These are phyloP conservation scores for Chondrostereum purpureum DNA, from an alignment of 1,284 basidiomycete genomes.

Conservation along the genomic window DNA sequence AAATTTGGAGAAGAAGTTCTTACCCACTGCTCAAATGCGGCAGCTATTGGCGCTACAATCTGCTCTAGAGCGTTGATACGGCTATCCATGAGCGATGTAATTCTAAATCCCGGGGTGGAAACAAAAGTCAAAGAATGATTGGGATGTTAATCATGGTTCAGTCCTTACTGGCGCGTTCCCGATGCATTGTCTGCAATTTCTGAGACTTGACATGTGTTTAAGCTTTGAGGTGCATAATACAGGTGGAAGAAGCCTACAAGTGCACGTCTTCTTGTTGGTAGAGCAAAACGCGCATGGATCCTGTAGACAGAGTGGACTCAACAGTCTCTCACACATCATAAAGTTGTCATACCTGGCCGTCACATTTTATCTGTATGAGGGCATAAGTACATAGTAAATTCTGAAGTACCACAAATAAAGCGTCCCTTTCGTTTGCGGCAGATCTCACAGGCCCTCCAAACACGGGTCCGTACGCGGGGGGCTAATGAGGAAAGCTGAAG, in stretches of 20 bases:
- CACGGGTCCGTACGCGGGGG: conserved; percentile 8
- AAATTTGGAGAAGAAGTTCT: not conserved
- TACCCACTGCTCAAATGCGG: not conserved
- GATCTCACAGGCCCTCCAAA: conserved; percentile 17
- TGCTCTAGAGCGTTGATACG: not conserved
- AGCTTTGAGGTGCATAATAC: not conserved
- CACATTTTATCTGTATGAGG: conserved; percentile 14
- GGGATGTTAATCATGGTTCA: too few species aligned
- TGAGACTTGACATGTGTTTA: conserved; percentile 12
- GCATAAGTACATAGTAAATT: not conserved
- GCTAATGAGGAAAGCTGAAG: not conserved
- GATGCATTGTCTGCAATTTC: conserved; percentile 18
- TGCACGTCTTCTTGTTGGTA: conserved; percentile 15
- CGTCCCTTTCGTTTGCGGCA: conserved; percentile 12
- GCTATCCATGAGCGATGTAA: not conserved
- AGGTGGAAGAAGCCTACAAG: conserved; percentile 10
- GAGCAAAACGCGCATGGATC: conserved; percentile 17
- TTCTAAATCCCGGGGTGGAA: too few species aligned
- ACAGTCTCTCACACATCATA: too few species aligned
- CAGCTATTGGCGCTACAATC: not conserved
- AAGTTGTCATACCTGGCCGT: conserved; percentile 14
- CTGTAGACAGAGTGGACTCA: too few species aligned
- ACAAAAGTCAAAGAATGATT: too few species aligned
- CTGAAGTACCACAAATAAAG: not conserved
- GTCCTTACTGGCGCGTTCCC: conserved; percentile 16